A percentile compares a stretch with the other conserved stretches of the same genome.
Evolutionary conservation across 805 yeast genomes (phyloP).

Genomic region (Candida corydali): DNA sequence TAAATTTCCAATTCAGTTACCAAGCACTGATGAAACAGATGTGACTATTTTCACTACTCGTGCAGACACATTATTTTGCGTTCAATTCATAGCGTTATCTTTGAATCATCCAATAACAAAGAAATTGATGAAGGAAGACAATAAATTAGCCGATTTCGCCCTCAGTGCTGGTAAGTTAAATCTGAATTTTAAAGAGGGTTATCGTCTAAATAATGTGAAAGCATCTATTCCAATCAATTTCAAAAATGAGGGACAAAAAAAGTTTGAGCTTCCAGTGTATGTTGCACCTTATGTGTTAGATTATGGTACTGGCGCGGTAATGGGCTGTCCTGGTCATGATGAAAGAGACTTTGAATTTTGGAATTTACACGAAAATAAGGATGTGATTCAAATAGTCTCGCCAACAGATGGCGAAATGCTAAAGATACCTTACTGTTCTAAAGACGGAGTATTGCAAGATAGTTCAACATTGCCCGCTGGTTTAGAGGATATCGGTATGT

Average conservation of each 20-base stretch:
- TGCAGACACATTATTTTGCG: constrained; percentile 81
- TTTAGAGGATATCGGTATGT: constrained; percentile 25
- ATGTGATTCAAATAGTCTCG: constrained; percentile 44
- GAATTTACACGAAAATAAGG: constrained; percentile 53
- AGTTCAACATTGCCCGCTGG: constrained; percentile 23
- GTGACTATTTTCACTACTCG: constrained; percentile 77
- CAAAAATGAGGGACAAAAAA: constrained; percentile 12
- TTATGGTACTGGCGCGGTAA: constrained; percentile 91
- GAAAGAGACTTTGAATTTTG: constrained; percentile 80
- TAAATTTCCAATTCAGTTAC: constrained; percentile 35
- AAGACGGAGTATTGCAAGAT: constrained; percentile 38
- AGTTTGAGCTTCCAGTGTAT: constrained; percentile 60
- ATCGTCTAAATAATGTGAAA: constrained; percentile 36
- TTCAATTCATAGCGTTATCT: constrained; percentile 79
- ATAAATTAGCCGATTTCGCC: constrained; percentile 45
- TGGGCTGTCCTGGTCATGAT: constrained; percentile 98
- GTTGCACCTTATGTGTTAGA: constrained; percentile 89
- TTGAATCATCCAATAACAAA: constrained; percentile 60
- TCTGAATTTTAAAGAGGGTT: constrained; percentile 49
- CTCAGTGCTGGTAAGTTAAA: constrained; percentile 42
- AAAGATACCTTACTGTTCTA: constrained; percentile 43
- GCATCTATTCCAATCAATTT: constrained; percentile 59
- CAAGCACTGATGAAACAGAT: constrained; percentile 12
- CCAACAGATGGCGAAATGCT: constrained; percentile 30
- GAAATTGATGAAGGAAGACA: constrained; percentile 33